Percentiles rank a stretch among this genome's conserved stretches.
Evolutionary conservation across 2,329 filamentous ascomycete species (phyloP).

Genomic region (Cercospora nicotianae): DNA sequence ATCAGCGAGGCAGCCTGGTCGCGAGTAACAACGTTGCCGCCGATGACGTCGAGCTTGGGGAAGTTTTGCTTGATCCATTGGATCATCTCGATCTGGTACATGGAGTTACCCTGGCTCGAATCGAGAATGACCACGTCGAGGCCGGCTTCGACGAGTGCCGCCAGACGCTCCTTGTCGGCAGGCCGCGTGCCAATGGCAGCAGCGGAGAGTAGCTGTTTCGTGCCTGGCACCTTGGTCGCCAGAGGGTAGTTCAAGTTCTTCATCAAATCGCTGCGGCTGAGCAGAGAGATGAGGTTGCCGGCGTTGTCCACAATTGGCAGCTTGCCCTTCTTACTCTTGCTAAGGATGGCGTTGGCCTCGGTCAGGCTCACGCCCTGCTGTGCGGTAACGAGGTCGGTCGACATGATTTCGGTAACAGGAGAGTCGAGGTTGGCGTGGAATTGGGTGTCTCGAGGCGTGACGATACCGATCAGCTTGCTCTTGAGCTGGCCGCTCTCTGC

Average conservation of each 20-base stretch:
- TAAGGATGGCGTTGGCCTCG: slow-evolving; percentile 90
- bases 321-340: slow-evolving; percentile 91
- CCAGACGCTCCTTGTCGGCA: slow-evolving; percentile 83
- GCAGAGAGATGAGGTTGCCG: slow-evolving; percentile 69
- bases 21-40: slow-evolving; percentile 95
- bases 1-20: slow-evolving; percentile 93
- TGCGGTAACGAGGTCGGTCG: slow-evolving; percentile 89
- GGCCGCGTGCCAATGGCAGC: slow-evolving; percentile 94
- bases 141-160: slow-evolving; percentile 88
- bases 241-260: slow-evolving; percentile 98
- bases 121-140: slow-evolving; percentile 94
- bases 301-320: slow-evolving; percentile 53
- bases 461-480: slow-evolving; percentile 94
- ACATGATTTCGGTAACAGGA: slow-evolving; percentile 88
- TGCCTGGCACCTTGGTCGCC: slow-evolving; percentile 92
- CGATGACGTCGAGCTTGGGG: slow-evolving; percentile 88
- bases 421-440: slow-evolving; percentile 77
- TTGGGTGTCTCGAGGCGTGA: slow-evolving; percentile 97
- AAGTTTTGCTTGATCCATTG: slow-evolving; percentile 89
- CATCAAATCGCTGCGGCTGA: slow-evolving; percentile 92
- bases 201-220: slow-evolving; percentile 95
- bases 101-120: slow-evolving; percentile 95
- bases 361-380: slow-evolving; percentile 75
- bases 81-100: slow-evolving; percentile 99
- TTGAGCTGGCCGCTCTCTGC: slow-evolving; percentile 87